Base-by-base conservation (phyloP, 768 basidiomycete species). In the Cystobasidium onofrii region DNA sequence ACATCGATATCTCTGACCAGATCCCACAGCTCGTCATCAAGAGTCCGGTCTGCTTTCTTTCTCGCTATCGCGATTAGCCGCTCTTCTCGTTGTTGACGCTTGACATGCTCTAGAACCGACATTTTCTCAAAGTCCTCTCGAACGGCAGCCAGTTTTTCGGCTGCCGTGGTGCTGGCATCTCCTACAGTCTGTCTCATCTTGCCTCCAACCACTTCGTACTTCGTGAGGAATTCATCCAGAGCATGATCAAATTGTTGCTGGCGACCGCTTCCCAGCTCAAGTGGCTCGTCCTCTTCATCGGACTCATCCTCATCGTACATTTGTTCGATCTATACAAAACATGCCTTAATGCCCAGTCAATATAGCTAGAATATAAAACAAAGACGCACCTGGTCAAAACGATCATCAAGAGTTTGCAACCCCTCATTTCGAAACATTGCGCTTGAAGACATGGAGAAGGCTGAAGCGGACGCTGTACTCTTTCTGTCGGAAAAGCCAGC, bases 391-490 rank as follows among this genome's bases (percentile, higher is more conserved):
- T 92, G 88, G 78, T 98, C 94, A 79, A 98, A 99, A 13, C 88
- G 86, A 79, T 97, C 92, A 79, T 99, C 96, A 52, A 99, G 84
- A 1, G 88, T 89, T 64, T 90, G 87, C 33, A 98, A 82, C 0
- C 91, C 88, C 77, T 92, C 89, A 76, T 91, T 98, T 55, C 96
- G 87, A 82, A 87, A 90, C 90, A 98, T 92, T 17, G 92, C 92
- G 1, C 92, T 92, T 78, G 91, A 93, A 80, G 90, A 95, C 93
- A 99, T 97, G 80, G 90, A 91, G 84, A 95, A 95, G 15, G 91
- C 89, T 64, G 90, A 92, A 0, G 87, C 84, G 1, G 87, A 52
- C 9, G 36, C 57, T 43, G 20, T 39, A 31, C 66, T 69, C 27
- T 31, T 29, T 29, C 65, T 67, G 65, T 67, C 65, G 27, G 64